Base-by-base conservation (phyloP, 495 filamentous ascomycete genomes). In the Cetradonia linearis region DNA sequence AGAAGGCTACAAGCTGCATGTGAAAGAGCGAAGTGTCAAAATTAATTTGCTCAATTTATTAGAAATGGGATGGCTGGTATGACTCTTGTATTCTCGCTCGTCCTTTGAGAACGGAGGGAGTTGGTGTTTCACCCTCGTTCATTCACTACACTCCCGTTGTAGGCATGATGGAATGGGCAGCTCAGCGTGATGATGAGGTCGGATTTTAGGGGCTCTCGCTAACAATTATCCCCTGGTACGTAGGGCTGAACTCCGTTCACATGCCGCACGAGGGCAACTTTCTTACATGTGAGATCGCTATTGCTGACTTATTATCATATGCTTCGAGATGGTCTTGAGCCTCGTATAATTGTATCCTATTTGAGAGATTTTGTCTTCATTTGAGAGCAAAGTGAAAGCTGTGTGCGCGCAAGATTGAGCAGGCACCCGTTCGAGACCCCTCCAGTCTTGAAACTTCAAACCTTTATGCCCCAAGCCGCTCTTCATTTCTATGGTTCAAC, bases 21-120 rank as follows among this genome's bases (percentile, higher is more conserved):
- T 36, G 33, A 59, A 48, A 37, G 58, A 42, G 31, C 20, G 23
- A 30, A 48, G 34, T 55, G 55, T 47, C 20, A 53, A 33, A 40
- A 63, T 37, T 54, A 53, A 55, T 42, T 30, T 23, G 37, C 10
- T 46, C 27, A 10, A 30, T 8, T 28, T 42, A 47, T 30, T 31
- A 28, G 34, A 33, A 42, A 63, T 49, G 55, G 50, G 63, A 59
- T 38, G 63, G 55, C 40, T 65, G 59, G 63, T 56, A 16, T 59
- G 33, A 59, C 31, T 36, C 27, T 14, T 9, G 14, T 30, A 9
- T 31, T 18, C 23, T 8, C 16, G 18, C 27, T 52, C 50, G 27
- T 23, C 31, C 23, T 34, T 20, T 40, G 50, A 53, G 58, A 60
- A 60, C n/a, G 52, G 31, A 55, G 50, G 59, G 50, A 44, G 37